A percentile compares a stretch with the other conserved stretches of the same genome.
Evolutionary conservation across 1,284 basidiomycete species (phyloP).

Genomic region (Tilletia caries): DNA sequence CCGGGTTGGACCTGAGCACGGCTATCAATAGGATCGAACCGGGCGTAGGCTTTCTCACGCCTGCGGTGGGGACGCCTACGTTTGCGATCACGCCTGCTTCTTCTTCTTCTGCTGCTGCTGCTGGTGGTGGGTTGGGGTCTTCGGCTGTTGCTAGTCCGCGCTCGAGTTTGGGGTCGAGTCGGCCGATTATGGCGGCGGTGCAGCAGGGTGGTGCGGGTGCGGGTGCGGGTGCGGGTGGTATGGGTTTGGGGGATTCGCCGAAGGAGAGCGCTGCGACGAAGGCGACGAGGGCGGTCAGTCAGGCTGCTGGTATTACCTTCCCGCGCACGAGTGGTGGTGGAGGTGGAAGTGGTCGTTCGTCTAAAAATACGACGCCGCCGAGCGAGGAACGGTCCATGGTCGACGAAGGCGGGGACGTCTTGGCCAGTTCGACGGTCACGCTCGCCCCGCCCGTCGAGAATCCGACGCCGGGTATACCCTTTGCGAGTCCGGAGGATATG

Average conservation of each 20-base stretch:
- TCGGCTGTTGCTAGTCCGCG: background rate
- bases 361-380: background rate
- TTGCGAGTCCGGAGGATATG: slow-evolving; percentile 7
- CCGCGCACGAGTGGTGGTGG: background rate
- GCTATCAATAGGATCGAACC: background rate
- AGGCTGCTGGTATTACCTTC: slow-evolving; percentile 8
- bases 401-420: too few species aligned
- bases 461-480: background rate
- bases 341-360: too few species aligned
- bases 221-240: background rate
- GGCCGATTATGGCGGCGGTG: background rate
- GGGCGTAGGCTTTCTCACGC: background rate
- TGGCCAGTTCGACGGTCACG: too few species aligned
- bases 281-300: slow-evolving; percentile 1
- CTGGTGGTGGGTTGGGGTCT: too few species aligned
- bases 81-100: slow-evolving; percentile 6
- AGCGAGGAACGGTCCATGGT: too few species aligned
- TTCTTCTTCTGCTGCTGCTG: background rate
- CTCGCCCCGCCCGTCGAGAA: background rate
- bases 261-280: slow-evolving; percentile 14
- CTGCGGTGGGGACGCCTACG: slow-evolving; percentile 2
- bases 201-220: background rate
- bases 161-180: background rate
- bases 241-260: slow-evolving; percentile 9
- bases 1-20: background rate